Evolutionary conservation across 192 early-diverging fungal species (phyloP).

Genomic region (Coemansia furcata): DNA sequence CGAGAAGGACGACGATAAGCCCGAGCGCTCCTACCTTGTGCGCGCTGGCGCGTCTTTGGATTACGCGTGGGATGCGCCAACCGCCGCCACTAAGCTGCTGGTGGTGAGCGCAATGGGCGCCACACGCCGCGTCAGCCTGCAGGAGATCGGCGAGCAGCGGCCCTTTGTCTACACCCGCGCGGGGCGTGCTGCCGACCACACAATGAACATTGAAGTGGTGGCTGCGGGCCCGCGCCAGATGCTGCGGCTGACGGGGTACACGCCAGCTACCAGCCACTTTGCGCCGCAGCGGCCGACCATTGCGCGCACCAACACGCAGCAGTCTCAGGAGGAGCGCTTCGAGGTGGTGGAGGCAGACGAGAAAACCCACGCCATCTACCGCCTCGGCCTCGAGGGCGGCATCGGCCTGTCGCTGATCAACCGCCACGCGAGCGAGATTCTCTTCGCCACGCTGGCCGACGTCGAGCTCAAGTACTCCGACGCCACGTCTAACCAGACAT

Average conservation of each 20-base stretch:
- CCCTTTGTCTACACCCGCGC: constrained; percentile 71
- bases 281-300: constrained; percentile 21
- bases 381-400: constrained; percentile 72
- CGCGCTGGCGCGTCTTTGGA: constrained; percentile 53
- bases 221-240: constrained; percentile 68
- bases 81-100: constrained; percentile 66
- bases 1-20: background rate
- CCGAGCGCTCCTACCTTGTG: constrained; percentile 29
- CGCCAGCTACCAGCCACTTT: constrained; percentile 64
- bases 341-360: constrained; percentile 38
- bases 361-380: constrained; percentile 55
- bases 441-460: constrained; percentile 77
- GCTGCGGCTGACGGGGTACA: constrained; percentile 64
- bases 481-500: constrained; percentile 75
- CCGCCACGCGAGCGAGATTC: constrained; percentile 76
- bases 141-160: constrained; percentile 85
- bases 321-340: constrained; percentile 29
- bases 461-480: constrained; percentile 78
- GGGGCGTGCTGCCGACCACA: constrained; percentile 54
- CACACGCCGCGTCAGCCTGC: constrained; percentile 77
- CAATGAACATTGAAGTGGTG: constrained; percentile 71
- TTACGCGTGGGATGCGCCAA: constrained; percentile 93
- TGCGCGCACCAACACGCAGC: constrained; percentile 21
- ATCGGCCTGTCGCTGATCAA: constrained; percentile 92
- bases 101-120: constrained; percentile 72